phyloP scores from a whole-genome alignment of 2,329 filamentous ascomycete species.

The Purpureocillium takamizusanense region DNA sequence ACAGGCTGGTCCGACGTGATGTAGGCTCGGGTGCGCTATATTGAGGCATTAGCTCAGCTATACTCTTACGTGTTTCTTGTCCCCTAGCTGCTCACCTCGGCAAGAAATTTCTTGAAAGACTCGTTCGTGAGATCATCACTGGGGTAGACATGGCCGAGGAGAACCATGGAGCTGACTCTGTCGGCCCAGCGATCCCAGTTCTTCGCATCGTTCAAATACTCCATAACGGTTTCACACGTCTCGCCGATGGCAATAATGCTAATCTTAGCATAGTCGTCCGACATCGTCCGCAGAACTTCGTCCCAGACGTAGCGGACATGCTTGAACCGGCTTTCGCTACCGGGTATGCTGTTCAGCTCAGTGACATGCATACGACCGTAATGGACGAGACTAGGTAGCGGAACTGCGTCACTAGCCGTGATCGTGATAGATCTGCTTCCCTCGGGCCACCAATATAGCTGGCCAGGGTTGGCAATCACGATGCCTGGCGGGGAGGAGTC shows the following conservation, averaged over 20 bases:
- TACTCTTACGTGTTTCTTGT: too few relatives aligned
- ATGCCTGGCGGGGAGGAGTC: conserved; percentile 44
- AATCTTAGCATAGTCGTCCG: conserved; percentile 42
- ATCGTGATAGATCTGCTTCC: conserved; percentile 51
- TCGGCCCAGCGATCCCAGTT: conserved; percentile 37
- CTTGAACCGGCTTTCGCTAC: conserved; percentile 44
- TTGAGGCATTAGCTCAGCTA: conserved; percentile 7
- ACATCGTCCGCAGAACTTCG: conserved; percentile 43
- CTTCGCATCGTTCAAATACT: conserved; percentile 47
- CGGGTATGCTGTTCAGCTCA: conserved; percentile 51
- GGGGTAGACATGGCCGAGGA: conserved; percentile 38
- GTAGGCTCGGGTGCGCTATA: conserved; percentile 53
- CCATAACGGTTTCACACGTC: conserved; percentile 46
- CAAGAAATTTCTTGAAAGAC: conserved; percentile 40
- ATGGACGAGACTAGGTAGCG: conserved; percentile 55
- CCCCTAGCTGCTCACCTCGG: conserved; percentile 29
- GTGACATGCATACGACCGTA: conserved; percentile 40
- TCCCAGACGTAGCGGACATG: conserved; percentile 64
- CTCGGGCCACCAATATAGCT: conserved; percentile 67
- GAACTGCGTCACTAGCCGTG: conserved; percentile 46
- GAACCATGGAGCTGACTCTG: conserved; percentile 37
- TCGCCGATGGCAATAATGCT: conserved; percentile 66
- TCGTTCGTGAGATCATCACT: conserved; percentile 29
- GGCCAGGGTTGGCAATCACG: conserved; percentile 69
- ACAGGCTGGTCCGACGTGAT: conserved; percentile 40